Conservation (phyloP, 2,329 filamentous ascomycete genomes). For the Paecilomyces sp. region DNA sequence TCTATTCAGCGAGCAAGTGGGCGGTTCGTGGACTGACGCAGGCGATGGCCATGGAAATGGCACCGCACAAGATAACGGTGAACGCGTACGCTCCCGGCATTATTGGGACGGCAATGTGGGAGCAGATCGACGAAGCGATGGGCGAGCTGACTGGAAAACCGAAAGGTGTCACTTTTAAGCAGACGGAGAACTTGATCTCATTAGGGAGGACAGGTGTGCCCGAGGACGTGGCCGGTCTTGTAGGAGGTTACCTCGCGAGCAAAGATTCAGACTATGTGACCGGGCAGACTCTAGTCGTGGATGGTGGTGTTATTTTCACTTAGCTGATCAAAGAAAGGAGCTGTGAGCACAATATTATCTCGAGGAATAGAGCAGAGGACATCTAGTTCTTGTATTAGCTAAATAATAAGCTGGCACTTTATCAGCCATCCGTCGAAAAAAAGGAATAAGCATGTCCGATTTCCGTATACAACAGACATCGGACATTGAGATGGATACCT, state of each 20-base stretch:
- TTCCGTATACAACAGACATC: too few relatives aligned
- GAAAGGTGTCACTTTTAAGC: conserved; percentile 50
- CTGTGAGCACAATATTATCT: too few relatives aligned
- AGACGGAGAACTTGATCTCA: conserved; percentile 48
- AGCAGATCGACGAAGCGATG: conserved; percentile 56
- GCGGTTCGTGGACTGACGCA: conserved; percentile 61
- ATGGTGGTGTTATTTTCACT: conserved; percentile 50
- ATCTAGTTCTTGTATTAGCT: too few relatives aligned
- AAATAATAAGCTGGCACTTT: too few relatives aligned
- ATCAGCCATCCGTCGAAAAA: too few relatives aligned
- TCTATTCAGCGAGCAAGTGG: conserved; percentile 60
- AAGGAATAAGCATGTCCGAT: too few relatives aligned
- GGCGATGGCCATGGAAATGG: conserved; percentile 60
- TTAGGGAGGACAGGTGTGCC: conserved; percentile 53
- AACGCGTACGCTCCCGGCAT: conserved; percentile 64
- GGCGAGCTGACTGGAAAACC: conserved; percentile 44
- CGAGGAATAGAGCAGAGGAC: background rate
- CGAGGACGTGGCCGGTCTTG: conserved; percentile 56
- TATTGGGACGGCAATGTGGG: conserved; percentile 63
- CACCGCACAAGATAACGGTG: conserved; percentile 56
- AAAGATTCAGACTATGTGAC: conserved; percentile 58
- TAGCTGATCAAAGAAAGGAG: background rate
- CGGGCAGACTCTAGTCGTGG: conserved; percentile 58
- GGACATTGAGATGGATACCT: too few relatives aligned
- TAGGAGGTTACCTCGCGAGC: conserved; percentile 52